A percentile compares a stretch with the other conserved stretches of the same genome.
These are phyloP conservation scores for Discostella stelligera DNA, from an alignment of 352 stramenopile species.

Conservation along the genomic window DNA sequence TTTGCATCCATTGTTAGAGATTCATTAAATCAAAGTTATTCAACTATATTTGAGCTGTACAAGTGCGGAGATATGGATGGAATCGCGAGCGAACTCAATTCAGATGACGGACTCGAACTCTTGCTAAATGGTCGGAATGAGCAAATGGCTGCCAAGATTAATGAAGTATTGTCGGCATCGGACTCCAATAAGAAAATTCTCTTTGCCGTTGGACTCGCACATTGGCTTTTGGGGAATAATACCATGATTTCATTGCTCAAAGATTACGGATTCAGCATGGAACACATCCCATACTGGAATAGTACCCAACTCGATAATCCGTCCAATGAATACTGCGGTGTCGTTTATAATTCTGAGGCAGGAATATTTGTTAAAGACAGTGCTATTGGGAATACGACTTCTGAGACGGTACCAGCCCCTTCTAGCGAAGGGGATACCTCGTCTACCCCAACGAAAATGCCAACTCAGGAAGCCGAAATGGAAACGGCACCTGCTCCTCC, in stretches of 20 bases:
- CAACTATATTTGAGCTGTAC: conserved; percentile 13
- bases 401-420: too few species aligned
- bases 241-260: conserved; percentile 28
- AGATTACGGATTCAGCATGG: conserved; percentile 29
- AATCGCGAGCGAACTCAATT: not conserved
- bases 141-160: conserved; percentile 18
- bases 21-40: conserved; percentile 13
- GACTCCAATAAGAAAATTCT: conserved; percentile 20
- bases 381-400: too few species aligned
- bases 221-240: conserved; percentile 21
- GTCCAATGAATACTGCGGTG: conserved; percentile 4
- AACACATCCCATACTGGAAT: conserved; percentile 7
- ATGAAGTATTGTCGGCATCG: conserved; percentile 2
- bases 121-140: conserved; percentile 4
- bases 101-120: not conserved
- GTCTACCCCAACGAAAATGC: too few species aligned
- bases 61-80: conserved; percentile 23
- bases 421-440: too few species aligned
- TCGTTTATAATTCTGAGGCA: not conserved
- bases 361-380: not conserved
- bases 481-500: too few species aligned
- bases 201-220: conserved; percentile 26
- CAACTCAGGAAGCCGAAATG: too few species aligned
- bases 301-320: not conserved
- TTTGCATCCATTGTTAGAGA: not conserved